Evolutionary conservation across 1,284 basidiomycete species (phyloP), one percentile per base, ranked within the genome.

Genomic region (Ustilago cynodontis): DNA sequence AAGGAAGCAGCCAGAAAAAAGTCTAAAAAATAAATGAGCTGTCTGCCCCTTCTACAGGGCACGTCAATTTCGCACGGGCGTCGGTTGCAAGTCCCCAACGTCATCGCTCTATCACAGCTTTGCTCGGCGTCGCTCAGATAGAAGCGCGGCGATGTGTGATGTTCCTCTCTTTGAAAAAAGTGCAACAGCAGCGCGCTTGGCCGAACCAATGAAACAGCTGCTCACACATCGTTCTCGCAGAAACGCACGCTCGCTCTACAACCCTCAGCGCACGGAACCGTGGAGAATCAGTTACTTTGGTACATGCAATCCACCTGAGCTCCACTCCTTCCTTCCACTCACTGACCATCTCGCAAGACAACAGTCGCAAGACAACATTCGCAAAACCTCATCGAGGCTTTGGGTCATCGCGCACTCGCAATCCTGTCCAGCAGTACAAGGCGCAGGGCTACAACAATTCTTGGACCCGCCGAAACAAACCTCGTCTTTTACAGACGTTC

Each of bases 21-120:
- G 41, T 43, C 41, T 43, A 43, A 20, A 43, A 43, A 13, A 14
- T 7, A 43, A 43, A 43, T 20, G 43, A 14, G 26, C 26, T 28
- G 1, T 49, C 26, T 8, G 47, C 14, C 6, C 9, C 24, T 49
- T 49, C 18, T 24, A 49, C 26, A 13, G 4, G 22, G 22, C 14
- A 49, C 24, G 9, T 8, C 31, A 18, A 49, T 28, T 49, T 49
- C 24, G 47, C 47, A 49, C 47, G 47, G 47, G 24, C 47, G 24
- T 49, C 47, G 24, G 24, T 29, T 49, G 47, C 47, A 49, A 49
- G 24, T 11, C 45, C 13, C 45, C 47, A 49, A 49, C 47, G 47
- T 49, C 47, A 49, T 13, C 16, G 22, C 26, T 49, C 24, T 49
- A 24, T 29, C 26, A 26, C 26, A 43, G 24, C 26, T 45, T 45